Base-by-base conservation (phyloP, 495 filamentous ascomycete species). In the Xylaria venustula region DNA sequence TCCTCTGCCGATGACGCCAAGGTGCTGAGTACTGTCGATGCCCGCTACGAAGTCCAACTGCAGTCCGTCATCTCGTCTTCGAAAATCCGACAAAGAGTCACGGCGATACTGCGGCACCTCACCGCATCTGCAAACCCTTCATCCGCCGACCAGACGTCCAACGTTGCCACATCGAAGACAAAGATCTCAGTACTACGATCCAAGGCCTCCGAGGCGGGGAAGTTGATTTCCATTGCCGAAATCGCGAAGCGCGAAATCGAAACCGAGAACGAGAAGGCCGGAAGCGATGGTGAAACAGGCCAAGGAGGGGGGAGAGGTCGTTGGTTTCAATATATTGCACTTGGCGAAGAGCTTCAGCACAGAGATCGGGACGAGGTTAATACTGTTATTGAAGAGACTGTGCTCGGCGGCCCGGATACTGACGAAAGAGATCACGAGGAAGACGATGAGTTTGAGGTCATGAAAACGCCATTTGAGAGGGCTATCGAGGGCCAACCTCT, bases 151-250 rank as follows among this genome's bases (percentile, higher is more conserved):
- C 30, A 48, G 5, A 75, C 75, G 49, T 64, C 77, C 2, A 56
- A 30, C 7, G 42, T 80, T 15, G 66, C 79, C 9, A 37, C 60
- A 17, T 26, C 32, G 11, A 68, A 67, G 45, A 49, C 60, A 12
- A 49, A 36, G 19, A 26, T 71, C 15, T 52, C 58, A 9, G 49
- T 82, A 11, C 65, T 90, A 15, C 77, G 79, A 59, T 84, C 86
- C 23, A 84, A 82, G 63, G 77, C 78, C 6, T 54, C 65, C 5
- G 76, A 76, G 2, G 77, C 82, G 5, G 70, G 74, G 62, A 91
- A 91, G 68, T 75, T 88, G 52, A 80, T 89, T 58, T 85, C 81
- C 14, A 78, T 90, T 22, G 77, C 80, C 28, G 88, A 90, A 71
- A 84, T 90, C 15, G 76, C 82, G 12, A 88, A 88, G 63, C 74